Evolutionary conservation across 306 rosid species (phyloP), one percentile per base, ranked within the genome.

Genomic region (Trifolium pratense): DNA sequence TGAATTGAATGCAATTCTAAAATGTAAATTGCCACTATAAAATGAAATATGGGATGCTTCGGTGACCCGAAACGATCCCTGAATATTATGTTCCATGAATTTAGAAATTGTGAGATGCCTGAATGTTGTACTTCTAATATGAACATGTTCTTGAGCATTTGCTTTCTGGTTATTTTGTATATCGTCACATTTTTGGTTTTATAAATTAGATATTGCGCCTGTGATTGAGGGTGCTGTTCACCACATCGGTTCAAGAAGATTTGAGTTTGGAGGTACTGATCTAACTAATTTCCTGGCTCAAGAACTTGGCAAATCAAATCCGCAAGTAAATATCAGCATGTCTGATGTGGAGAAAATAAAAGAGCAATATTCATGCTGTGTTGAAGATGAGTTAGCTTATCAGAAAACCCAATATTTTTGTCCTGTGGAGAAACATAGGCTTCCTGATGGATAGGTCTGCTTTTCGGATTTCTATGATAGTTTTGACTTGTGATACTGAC

Each of bases 151-250:
- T 58, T 66, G 60, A 26, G 14, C 48, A n/a, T n/a, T 12, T 13
- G 15, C 51, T 71, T 61, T 42, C 61, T 21, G 45, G 17, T 70
- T 36, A 34, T 62, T 45, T 45, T 45, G 66, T 68, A 23, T 36
- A 39, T 13, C 67, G 49, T 66, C 17, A 52, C 71, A 25, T 36
- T 62, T 68, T 71, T 72, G 80, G 67, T 64, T 70, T 71, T 73
- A 10, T 40, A 65, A 46, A 70, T n/a, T 84, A 93, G 97, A 93
- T 80, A 90, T 93, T 85, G 98, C 98, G 3, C 97, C 98, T 7
- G 97, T 93, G 53, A 77, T 93, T 79, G 98, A 90, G 86, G 98
- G 98, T 79, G 98, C 97, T 10, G 97, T 93, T 80, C 98, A 93
- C 79, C 98, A 89, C 83, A 93, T 89, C 74, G 98, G 90, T 40